Evolutionary conservation across 2,329 filamentous ascomycete species (phyloP), one percentile per base, ranked within the genome.

Genomic region (Penicillium sp.): DNA sequence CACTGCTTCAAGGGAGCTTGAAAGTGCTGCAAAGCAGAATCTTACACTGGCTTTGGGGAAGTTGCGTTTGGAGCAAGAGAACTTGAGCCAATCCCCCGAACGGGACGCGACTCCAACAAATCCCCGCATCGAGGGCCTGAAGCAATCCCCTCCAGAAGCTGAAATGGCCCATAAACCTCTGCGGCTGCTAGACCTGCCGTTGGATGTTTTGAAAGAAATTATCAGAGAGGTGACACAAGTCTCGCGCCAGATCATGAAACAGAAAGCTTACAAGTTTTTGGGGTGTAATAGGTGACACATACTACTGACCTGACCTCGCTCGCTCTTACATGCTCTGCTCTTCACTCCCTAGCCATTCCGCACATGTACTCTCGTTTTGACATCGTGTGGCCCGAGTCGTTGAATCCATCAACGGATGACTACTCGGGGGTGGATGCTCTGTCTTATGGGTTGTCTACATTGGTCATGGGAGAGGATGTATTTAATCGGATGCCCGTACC

Each of bases 361-460:
- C 84, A 87, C 64, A 91, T 94, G 61, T 94, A 94, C 75, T 88
- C 88, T 16, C 84, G 88, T 56, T 94, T 94, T 72, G 90, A 94
- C 67, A 94, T 94, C 60, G 88, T 93, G 39, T 94, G 90, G 90
- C 90, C 90, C 0, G 89, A 93, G 66, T 84, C 83, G 30, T 81
- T 82, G 59, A 58, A 61, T 27, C 78, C 82, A 7, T 79, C 84
- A 8, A 78, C 82, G 2, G 84, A 88, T 62, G 85, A 87, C 50
- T 81, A 86, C 40, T 85, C 85, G 38, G 88, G 87, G 53, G 89
- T 94, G 29, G 89, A 94, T 75, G 89, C 90, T 36, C 82, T 94
- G 42, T 92, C 89, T 0, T 93, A 91, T 68, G 90, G 90, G 6
- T 78, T 94, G 18, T 85, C 90, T 11, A 94, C 90, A 0, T 77